Base-by-base conservation (phyloP, 2,329 filamentous ascomycete species). In the Rasamsonia emersonii region DNA sequence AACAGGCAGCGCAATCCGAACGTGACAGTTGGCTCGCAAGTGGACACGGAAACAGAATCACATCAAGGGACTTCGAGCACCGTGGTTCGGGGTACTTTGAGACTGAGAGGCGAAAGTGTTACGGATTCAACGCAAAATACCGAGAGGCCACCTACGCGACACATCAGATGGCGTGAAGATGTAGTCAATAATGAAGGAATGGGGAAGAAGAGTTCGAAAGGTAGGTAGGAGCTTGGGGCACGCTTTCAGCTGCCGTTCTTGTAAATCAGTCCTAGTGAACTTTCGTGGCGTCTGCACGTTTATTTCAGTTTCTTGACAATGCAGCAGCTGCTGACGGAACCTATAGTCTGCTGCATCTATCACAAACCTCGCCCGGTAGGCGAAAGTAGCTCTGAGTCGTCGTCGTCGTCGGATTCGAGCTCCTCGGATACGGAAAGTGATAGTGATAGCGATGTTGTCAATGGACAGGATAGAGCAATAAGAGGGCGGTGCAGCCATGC, bases 301-400 rank as follows among this genome's bases (percentile, higher is more conserved):
- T n/a, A n/a, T n/a, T n/a, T n/a, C n/a, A 7, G 25, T 16, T 24
- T 37, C 14, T 19, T 10, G n/a, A n/a, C n/a, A n/a, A n/a, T n/a
- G n/a, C n/a, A n/a, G n/a, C n/a, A n/a, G n/a, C n/a, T n/a, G n/a
- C n/a, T n/a, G n/a, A n/a, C 29, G 29, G 9, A 11, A 4, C 10
- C 17, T 18, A 37, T 40, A 93, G 91, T 96, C n/a, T 98, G 91
- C 71, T 98, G 91, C 59, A 98, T 98, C 59, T 98, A 95, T 64
- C 89, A 95, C 64, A 82, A 82, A 39, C 79, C 86, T 5, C 82
- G 81, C 45, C 75, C 71, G 8, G 77, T 86, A 3, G 86, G 82
- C 54, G 89, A 96, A 57, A 91, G 83, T 18, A 86, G 80, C 37
- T 64, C 61, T n/a, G 63, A 67, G 44, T 64, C 60, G 6, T 58